Percentiles rank a stretch among this genome's conserved stretches.
These are phyloP conservation scores for Cercospora sp. DNA, from an alignment of 2,329 filamentous ascomycete species.

Conservation along the genomic window DNA sequence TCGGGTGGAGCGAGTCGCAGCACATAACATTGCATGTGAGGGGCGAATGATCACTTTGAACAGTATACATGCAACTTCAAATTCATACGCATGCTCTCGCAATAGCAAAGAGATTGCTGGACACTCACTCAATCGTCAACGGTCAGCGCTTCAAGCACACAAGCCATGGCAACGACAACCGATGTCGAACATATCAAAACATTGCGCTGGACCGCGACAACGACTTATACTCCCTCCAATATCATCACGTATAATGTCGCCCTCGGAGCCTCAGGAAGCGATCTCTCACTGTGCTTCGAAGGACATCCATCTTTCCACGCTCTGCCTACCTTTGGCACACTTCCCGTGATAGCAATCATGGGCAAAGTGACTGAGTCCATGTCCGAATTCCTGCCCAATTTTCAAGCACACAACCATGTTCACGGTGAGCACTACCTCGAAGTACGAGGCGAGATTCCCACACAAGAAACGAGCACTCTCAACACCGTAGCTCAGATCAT, in stretches of 20 bases:
- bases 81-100: too few species aligned
- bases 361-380: not conserved
- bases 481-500: not conserved
- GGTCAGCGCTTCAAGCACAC: not conserved
- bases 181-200: not conserved
- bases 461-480: not conserved
- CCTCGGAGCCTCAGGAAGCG: not conserved
- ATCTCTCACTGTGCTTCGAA: not conserved
- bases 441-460: not conserved
- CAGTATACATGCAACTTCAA: too few species aligned
- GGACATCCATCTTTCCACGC: not conserved
- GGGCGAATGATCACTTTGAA: not conserved
- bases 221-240: not conserved
- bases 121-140: not conserved
- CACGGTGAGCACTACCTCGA: not conserved
- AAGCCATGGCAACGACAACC: not conserved
- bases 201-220: not conserved
- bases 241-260: not conserved
- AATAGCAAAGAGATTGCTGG: not conserved
- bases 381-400: not conserved
- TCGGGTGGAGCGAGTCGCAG: not conserved
- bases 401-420: not conserved
- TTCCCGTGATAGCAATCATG: not conserved
- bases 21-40: not conserved
- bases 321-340: not conserved